phyloP scores from a whole-genome alignment of 768 basidiomycete species.

The Cubamyces lactineus region DNA sequence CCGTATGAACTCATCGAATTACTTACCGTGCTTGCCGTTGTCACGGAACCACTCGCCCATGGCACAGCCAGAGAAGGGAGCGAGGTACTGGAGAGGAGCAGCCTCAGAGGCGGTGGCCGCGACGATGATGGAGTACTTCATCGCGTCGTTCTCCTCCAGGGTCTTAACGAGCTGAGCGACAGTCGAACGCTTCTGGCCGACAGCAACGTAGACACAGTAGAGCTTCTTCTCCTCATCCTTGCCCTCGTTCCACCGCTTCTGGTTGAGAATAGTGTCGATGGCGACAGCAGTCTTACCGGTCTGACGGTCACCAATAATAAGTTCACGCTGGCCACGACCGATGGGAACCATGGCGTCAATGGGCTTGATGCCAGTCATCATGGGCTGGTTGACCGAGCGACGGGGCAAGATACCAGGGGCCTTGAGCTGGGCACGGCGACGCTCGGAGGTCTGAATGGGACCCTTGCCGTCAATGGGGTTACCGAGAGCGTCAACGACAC shows the following conservation, averaged over 20 bases:
- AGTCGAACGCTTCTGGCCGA: conserved; percentile 99
- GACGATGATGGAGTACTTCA: conserved; percentile 99
- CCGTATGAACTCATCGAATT: not conserved
- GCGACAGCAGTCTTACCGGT: conserved; percentile 99
- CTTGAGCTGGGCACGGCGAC: conserved; percentile 97
- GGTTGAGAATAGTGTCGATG: conserved; percentile 99
- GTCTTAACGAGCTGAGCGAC: conserved; percentile 99
- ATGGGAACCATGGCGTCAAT: conserved; percentile 99
- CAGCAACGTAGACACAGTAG: conserved; percentile 99
- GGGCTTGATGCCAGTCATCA: conserved; percentile 99
- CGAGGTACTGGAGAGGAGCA: conserved; percentile 98
- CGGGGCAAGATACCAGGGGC: conserved; percentile 99
- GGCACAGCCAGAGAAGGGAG: conserved; percentile 99
- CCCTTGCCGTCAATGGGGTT: conserved; percentile 99
- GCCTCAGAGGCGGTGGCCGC: conserved; percentile 99
- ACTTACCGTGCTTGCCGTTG: conserved; percentile 96
- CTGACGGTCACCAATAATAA: conserved; percentile 99
- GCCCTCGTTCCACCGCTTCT: conserved; percentile 99
- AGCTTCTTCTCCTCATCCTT: conserved; percentile 97
- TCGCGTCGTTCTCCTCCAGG: conserved; percentile 98
- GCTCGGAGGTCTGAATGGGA: conserved; percentile 90
- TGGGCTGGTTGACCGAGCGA: conserved; percentile 99
- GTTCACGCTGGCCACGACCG: conserved; percentile 99
- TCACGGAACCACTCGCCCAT: conserved; percentile 99
- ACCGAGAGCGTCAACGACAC: conserved; percentile 99